These are phyloP conservation scores for Russula compacta DNA, from an alignment of 768 basidiomycete genomes.

Conservation along the genomic window DNA sequence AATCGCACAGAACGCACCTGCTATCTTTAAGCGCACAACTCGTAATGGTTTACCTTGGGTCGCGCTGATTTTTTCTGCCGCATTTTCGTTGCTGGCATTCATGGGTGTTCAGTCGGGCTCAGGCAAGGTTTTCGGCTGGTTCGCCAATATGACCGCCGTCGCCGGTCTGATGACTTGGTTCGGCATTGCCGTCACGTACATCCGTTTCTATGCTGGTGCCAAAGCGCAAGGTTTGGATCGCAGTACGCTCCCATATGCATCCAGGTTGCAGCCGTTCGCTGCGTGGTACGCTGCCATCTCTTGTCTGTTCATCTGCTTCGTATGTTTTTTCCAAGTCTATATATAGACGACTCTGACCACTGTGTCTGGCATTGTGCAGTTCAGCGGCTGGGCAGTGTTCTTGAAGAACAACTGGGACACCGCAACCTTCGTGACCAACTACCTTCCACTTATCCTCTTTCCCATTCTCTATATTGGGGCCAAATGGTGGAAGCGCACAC, in stretches of 20 bases:
- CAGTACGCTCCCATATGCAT: conserved; percentile 56
- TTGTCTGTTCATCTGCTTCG: conserved; percentile 48
- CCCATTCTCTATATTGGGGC: conserved; percentile 62
- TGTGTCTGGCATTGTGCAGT: conserved; percentile 25
- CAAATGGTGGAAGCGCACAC: conserved; percentile 43
- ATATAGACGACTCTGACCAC: too few species aligned
- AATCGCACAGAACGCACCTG: conserved; percentile 70
- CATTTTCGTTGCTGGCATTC: conserved; percentile 66
- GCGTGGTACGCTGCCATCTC: conserved; percentile 42
- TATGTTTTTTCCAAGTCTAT: conserved; percentile 28
- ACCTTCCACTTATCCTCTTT: conserved; percentile 61
- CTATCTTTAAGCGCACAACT: conserved; percentile 60
- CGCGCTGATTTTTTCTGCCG: conserved; percentile 57
- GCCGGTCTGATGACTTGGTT: conserved; percentile 41
- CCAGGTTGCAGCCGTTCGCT: conserved; percentile 61
- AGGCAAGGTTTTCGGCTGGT: conserved; percentile 71
- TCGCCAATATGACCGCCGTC: conserved; percentile 50
- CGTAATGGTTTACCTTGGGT: conserved; percentile 68
- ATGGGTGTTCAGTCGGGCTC: conserved; percentile 66
- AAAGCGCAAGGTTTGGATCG: conserved; percentile 75
- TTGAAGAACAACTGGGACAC: conserved; percentile 42
- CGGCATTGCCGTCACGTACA: conserved; percentile 39
- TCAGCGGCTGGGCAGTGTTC: conserved; percentile 46
- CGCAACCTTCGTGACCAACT: conserved; percentile 75
- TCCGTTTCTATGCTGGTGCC: conserved; percentile 77